phyloP scores from a whole-genome alignment of 2,329 filamentous ascomycete species.

The Phaeoacremonium minimum region DNA sequence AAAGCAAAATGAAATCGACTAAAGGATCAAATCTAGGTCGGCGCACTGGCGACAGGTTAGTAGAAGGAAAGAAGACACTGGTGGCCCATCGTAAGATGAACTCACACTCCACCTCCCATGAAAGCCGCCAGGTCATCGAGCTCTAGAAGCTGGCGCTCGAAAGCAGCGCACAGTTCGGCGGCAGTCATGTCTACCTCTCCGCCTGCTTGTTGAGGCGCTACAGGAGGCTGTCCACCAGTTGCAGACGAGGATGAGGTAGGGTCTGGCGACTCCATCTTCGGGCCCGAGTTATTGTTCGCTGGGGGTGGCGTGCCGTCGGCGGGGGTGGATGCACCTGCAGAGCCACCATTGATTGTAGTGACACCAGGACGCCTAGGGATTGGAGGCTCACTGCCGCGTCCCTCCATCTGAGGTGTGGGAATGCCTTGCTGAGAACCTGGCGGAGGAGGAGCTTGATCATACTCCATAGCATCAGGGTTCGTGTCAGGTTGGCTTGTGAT shows the following conservation, averaged over 20 bases:
- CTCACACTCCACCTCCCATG: constrained; percentile 57
- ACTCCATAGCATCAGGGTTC: constrained; percentile 53
- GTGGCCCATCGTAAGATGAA: constrained; percentile 1
- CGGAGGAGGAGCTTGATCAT: constrained; percentile 39
- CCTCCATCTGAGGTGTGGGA: constrained; percentile 20
- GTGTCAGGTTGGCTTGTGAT: constrained; percentile 50
- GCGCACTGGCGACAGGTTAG: too few species aligned
- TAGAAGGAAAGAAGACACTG: constrained; percentile 6
- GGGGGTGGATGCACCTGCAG: constrained; percentile 42
- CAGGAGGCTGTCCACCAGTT: constrained; percentile 6
- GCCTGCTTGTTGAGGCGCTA: constrained; percentile 8
- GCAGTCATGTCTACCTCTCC: constrained; percentile 50
- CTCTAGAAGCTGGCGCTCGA: constrained; percentile 56
- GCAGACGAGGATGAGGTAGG: constrained; percentile 12
- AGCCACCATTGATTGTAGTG: constrained; percentile 55
- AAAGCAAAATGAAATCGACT: too few species aligned
- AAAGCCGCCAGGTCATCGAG: constrained; percentile 58
- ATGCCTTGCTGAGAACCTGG: constrained; percentile 23
- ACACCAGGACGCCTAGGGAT: constrained; percentile 47
- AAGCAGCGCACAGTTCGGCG: constrained; percentile 52
- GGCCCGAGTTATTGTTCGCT: constrained; percentile 9
- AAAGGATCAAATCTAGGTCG: too few species aligned
- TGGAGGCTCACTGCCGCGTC: constrained; percentile 50
- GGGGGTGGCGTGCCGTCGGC: constrained; percentile 37
- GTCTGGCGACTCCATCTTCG: constrained; percentile 27